phyloP scores from a whole-genome alignment of 371 early-diverging fungal genomes.

The Lichtheimia ramosa region DNA sequence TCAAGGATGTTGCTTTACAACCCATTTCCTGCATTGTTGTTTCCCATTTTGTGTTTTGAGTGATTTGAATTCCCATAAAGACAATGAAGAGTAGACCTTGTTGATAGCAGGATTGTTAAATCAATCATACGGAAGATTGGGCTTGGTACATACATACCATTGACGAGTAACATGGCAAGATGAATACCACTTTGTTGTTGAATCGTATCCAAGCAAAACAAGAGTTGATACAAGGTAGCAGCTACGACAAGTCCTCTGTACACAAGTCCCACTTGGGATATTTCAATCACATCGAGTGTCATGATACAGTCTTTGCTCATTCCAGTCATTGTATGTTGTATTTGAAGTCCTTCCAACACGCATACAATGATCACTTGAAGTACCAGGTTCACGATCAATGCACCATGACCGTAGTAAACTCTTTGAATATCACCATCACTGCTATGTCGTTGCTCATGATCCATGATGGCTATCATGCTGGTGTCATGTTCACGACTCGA shows the following conservation, averaged over 20 bases:
- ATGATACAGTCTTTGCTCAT: slow-evolving; percentile 3
- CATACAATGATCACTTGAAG: neutral
- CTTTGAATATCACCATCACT: too few species aligned
- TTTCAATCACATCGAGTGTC: slow-evolving; percentile 1
- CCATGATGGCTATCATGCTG: too few species aligned
- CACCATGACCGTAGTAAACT: neutral
- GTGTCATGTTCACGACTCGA: too few species aligned
- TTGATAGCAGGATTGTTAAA: neutral
- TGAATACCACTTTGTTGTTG: slow-evolving; percentile 1
- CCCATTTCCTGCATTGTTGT: neutral
- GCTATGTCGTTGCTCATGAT: too few species aligned
- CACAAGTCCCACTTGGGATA: slow-evolving; percentile 9
- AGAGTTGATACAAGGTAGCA: slow-evolving; percentile 7
- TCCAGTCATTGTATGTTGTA: neutral
- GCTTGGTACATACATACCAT: slow-evolving; percentile 5
- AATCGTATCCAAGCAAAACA: slow-evolving; percentile 13
- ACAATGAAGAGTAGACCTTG: slow-evolving; percentile 4
- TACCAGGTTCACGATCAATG: neutral
- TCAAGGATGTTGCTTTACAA: neutral
- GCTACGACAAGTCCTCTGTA: slow-evolving; percentile 14
- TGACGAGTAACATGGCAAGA: slow-evolving; percentile 1
- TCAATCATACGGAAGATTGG: too few species aligned
- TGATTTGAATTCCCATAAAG: slow-evolving; percentile 6
- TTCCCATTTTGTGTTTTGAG: neutral
- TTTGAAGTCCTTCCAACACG: slow-evolving; percentile 3